Conservation (phyloP, 2,329 filamentous ascomycete species). For the Penicillium sp. region DNA sequence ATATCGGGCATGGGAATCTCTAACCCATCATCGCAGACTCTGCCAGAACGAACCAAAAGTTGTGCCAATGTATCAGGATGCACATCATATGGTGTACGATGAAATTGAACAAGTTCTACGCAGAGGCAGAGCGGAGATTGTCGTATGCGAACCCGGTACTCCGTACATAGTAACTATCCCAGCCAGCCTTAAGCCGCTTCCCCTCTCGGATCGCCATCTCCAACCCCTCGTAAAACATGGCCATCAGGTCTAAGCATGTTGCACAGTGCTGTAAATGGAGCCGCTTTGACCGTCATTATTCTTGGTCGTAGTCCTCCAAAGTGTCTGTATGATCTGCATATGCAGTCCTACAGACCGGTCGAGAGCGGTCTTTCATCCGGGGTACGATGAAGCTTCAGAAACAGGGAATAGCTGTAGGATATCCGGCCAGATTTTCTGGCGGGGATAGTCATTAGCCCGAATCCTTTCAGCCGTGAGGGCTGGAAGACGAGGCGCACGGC, state of each 20-base stretch:
- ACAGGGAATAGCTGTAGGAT: neutral
- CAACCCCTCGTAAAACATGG: neutral
- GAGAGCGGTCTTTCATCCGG: neutral
- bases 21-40: neutral
- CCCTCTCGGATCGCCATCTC: neutral
- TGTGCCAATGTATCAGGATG: neutral
- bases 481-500: neutral
- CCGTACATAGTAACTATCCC: neutral
- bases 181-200: neutral
- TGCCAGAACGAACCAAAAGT: neutral
- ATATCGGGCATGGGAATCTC: neutral
- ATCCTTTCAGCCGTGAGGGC: conserved; percentile 2
- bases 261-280: neutral
- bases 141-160: neutral
- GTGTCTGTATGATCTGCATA: neutral
- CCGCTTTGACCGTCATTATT: neutral
- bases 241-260: neutral
- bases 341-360: neutral
- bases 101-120: no score
- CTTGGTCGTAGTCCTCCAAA: neutral
- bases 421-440: neutral
- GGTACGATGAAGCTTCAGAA: neutral
- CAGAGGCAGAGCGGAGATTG: neutral
- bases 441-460: neutral
- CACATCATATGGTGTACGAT: neutral